These are phyloP conservation scores for Epichloe glyceriae DNA, from an alignment of 2,329 filamentous ascomycete genomes.

Conservation along the genomic window DNA sequence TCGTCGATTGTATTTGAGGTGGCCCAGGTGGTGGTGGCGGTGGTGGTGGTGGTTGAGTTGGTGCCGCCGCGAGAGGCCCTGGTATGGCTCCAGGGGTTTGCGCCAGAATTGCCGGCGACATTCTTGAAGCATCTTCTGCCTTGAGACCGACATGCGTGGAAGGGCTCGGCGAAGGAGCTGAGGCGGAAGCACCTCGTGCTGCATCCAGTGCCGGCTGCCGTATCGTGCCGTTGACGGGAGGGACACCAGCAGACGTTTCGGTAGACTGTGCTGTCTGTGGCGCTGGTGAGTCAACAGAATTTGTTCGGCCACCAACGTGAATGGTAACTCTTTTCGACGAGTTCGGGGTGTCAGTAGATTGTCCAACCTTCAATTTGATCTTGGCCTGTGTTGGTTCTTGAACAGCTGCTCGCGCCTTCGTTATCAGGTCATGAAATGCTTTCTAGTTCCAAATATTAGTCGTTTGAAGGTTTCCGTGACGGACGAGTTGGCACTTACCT, in stretches of 20 bases:
- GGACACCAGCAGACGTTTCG: constrained; percentile 11
- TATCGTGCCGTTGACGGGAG: constrained; percentile 13
- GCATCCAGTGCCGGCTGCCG: constrained; percentile 21
- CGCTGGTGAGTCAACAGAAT: constrained; percentile 37
- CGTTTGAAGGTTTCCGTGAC: background rate
- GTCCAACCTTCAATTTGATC: constrained; percentile 64
- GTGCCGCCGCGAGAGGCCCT: constrained; percentile 4
- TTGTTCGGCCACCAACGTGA: constrained; percentile 50
- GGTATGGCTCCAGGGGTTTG: constrained; percentile 9
- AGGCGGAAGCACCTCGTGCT: constrained; percentile 26
- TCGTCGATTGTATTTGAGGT: constrained; percentile 12
- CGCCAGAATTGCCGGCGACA: constrained; percentile 14
- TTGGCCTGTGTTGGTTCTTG: constrained; percentile 61
- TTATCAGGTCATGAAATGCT: constrained; percentile 54
- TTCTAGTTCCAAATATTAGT: constrained; percentile 33
- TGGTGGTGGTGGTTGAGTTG: constrained; percentile 7
- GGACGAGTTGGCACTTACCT: constrained; percentile 37
- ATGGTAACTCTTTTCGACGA: constrained; percentile 56
- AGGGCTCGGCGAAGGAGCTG: constrained; percentile 31
- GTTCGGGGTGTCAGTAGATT: constrained; percentile 29
- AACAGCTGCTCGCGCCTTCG: constrained; percentile 59
- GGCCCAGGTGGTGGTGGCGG: constrained; percentile 12
- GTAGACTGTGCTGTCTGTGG: constrained; percentile 22
- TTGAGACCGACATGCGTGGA: constrained; percentile 22
- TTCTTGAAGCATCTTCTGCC: constrained; percentile 20